Evolutionary conservation across 2,329 filamentous ascomycete species (phyloP).

Genomic region (Colletotrichum somersetense): DNA sequence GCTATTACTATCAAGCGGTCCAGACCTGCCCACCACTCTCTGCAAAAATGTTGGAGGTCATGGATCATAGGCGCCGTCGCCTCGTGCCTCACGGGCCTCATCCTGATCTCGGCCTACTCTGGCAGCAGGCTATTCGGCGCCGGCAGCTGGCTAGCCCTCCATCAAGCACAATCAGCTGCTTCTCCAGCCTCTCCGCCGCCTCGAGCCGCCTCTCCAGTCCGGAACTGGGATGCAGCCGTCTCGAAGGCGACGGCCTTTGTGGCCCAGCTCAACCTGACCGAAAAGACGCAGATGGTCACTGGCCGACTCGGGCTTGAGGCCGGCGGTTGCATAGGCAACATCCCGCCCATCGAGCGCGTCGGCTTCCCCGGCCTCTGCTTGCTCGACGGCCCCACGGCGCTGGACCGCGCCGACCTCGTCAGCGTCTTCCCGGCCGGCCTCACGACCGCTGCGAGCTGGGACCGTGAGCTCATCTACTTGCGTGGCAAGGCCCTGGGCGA

Average conservation of each 20-base stretch:
- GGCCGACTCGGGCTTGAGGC: slow-evolving; percentile 80
- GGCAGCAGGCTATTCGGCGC: slow-evolving; percentile 38
- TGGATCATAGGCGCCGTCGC: slow-evolving; percentile 32
- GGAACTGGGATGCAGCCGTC: slow-evolving; percentile 75
- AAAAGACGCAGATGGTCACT: slow-evolving; percentile 85
- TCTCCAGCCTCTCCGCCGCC: slow-evolving; percentile 15
- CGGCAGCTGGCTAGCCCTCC: slow-evolving; percentile 40
- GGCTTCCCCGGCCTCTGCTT: slow-evolving; percentile 81
- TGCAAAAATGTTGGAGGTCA: slow-evolving; percentile 28
- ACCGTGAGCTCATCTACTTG: slow-evolving; percentile 77
- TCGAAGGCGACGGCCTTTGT: slow-evolving; percentile 77
- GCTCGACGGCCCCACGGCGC: slow-evolving; percentile 84
- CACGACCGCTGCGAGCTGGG: slow-evolving; percentile 84
- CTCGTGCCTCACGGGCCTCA: slow-evolving; percentile 41
- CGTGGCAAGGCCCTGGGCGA: slow-evolving; percentile 77
- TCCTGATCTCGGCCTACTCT: slow-evolving; percentile 39
- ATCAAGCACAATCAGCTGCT: slow-evolving; percentile 29
- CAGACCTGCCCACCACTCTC: slow-evolving; percentile 1
- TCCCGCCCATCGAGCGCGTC: slow-evolving; percentile 65
- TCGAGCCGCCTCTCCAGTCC: slow-evolving; percentile 29
- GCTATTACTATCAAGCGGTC: not conserved
- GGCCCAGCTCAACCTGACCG: slow-evolving; percentile 75
- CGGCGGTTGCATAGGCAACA: slow-evolving; percentile 76
- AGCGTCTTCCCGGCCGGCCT: slow-evolving; percentile 81
- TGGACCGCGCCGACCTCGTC: slow-evolving; percentile 61